Evolutionary conservation across 495 filamentous ascomycete species (phyloP), one percentile per base, ranked within the genome.

Genomic region (Echria macrotheca): DNA sequence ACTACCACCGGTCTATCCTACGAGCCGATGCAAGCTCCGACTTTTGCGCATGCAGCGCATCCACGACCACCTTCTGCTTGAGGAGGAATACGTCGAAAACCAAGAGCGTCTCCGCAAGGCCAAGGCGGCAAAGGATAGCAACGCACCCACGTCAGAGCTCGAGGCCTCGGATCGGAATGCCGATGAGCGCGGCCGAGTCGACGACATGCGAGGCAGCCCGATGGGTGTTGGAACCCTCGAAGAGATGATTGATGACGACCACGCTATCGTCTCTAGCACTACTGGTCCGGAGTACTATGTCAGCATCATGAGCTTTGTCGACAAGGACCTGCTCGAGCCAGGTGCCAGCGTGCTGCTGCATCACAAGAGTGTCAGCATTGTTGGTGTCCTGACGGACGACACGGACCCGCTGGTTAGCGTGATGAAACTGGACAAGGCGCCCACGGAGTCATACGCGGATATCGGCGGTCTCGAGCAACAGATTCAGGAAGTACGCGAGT

Each of bases 251-350:
- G 93, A 99, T 68, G 93, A 99, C 70, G 93, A 99, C 71, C 93
- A 99, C 63, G 93, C 93, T 49, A 99, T 99, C 61, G 94, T 99
- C 33, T 95, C 89, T 8, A 95, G 89, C 65, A 91, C 94, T 3
- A 96, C 94, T 10, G 93, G 93, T 0, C 94, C 93, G 2, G 93
- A 99, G 67, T 99, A 96, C 74, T 99, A 99, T 66, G 93, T 99
- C 50, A 96, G 90, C 43, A 99, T 99, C 78, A 99, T 99, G 93
- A 96, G 91, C 32, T 99, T 99, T 59, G 93, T 99, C 31, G 93
- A 99, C 74, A 99, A 99, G 70, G 93, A 99, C 60, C 79, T 99
- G 9, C 81, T 99, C 12, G 93, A 99, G 67, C 93, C 93, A 4
- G 93, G 93, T 44, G 91, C 93, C 14, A 95, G 89, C 61, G 91